Conservation (phyloP, 1,139 yeast species). For the Nadsonia commutata region DNA sequence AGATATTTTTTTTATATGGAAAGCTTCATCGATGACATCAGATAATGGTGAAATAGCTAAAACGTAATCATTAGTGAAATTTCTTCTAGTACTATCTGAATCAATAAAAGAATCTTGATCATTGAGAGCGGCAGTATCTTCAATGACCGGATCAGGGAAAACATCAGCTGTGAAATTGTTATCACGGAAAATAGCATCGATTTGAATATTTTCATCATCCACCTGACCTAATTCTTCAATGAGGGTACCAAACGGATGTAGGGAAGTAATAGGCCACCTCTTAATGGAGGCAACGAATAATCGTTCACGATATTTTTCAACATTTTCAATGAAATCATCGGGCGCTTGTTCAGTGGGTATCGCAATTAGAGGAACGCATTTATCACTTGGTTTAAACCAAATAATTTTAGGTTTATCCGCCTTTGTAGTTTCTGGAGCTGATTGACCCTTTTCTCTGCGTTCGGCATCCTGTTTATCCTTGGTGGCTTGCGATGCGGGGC, state of each 20-base stretch:
- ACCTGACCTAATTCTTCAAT: slow-evolving; percentile 76
- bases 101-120: slow-evolving; percentile 22
- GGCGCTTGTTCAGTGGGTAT: slow-evolving; percentile 99
- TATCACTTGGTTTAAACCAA: slow-evolving; percentile 97
- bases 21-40: slow-evolving; percentile 54
- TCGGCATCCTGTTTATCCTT: slow-evolving; percentile 55
- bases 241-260: slow-evolving; percentile 93
- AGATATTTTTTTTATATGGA: slow-evolving; percentile 52
- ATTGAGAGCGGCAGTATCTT: slow-evolving; percentile 20
- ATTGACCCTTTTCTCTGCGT: slow-evolving; percentile 32
- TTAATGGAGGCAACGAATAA: slow-evolving; percentile 89
- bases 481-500: slow-evolving; percentile 94
- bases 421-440: slow-evolving; percentile 16
- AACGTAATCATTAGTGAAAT: slow-evolving; percentile 47
- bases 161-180: slow-evolving; percentile 84
- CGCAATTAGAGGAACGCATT: slow-evolving; percentile 92
- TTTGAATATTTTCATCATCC: slow-evolving; percentile 64
- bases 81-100: slow-evolving; percentile 31
- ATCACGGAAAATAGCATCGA: slow-evolving; percentile 82
- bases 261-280: slow-evolving; percentile 97
- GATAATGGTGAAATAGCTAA: slow-evolving; percentile 54
- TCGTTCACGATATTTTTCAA: slow-evolving; percentile 66
- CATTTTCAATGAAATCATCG: slow-evolving; percentile 83
- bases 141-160: slow-evolving; percentile 38
- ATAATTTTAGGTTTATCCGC: slow-evolving; percentile 71